phyloP scores from a whole-genome alignment of 169 alveolate species.

The Eimeria acervulina region DNA sequence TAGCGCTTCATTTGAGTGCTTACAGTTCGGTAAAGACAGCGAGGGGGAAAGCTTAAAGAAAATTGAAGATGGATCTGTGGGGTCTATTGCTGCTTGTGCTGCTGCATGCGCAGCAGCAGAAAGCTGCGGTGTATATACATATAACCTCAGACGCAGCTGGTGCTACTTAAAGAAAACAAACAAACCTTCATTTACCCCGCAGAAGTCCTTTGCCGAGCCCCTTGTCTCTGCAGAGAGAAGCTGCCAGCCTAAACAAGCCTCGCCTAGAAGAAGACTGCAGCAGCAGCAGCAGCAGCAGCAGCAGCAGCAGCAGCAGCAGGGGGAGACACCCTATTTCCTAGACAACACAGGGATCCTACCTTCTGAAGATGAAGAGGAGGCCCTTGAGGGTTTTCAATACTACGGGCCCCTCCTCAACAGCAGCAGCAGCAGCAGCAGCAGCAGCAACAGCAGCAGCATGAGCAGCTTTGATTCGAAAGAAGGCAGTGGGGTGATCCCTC shows the following conservation, averaged over 20 bases:
- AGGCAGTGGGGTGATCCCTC: neutral
- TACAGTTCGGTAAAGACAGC: neutral
- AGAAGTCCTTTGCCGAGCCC: neutral
- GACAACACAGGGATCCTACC: neutral
- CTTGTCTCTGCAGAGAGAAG: neutral
- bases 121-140: neutral
- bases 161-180: neutral
- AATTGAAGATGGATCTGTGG: neutral
- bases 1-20: neutral
- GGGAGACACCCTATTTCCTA: neutral
- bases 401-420: neutral
- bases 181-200: neutral
- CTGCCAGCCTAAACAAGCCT: neutral
- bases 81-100: constrained; percentile 38
- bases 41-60: neutral
- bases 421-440: constrained; percentile 56
- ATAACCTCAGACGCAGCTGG: neutral
- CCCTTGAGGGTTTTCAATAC: neutral
- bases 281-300: constrained; percentile 66
- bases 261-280: neutral
- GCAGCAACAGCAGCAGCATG: constrained; percentile 7
- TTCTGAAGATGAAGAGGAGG: neutral
- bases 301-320: constrained; percentile 39
- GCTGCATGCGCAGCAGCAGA: neutral
- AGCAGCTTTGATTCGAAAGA: neutral